Percentiles rank a stretch among this genome's conserved stretches.
phyloP scores from a whole-genome alignment of 495 filamentous ascomycete genomes.

The Opeltia flavorubescens region DNA sequence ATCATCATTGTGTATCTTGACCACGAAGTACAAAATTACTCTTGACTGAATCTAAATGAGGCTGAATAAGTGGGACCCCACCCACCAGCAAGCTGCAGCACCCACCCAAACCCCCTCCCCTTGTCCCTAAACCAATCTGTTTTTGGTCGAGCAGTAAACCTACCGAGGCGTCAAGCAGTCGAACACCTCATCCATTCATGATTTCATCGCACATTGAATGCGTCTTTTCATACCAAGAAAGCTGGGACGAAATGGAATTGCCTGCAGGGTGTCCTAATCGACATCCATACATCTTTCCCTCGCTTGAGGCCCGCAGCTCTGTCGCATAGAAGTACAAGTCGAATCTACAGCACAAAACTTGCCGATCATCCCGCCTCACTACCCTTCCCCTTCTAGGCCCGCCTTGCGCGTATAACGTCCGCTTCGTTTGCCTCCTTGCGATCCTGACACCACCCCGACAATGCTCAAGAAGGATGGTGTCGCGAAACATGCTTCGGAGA shows the following conservation, averaged over 20 bases:
- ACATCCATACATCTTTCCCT: background rate
- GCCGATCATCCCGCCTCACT: conserved; percentile 7
- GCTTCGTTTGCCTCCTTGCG: background rate
- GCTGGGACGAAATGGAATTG: background rate
- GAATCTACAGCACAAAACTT: background rate
- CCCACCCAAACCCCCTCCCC: no score
- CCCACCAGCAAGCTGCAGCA: no score
- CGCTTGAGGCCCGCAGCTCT: conserved; percentile 6
- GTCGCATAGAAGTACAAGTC: conserved; percentile 2
- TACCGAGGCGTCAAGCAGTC: no score
- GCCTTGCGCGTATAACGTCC: conserved; percentile 1
- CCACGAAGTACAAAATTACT: no score
- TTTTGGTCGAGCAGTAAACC: no score
- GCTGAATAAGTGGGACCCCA: no score
- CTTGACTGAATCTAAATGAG: no score
- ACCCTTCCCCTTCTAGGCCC: conserved; percentile 3
- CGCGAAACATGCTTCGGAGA: conserved; percentile 29
- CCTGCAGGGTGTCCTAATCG: background rate
- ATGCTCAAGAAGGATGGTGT: conserved; percentile 13
- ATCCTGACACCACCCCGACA: conserved; percentile 3
- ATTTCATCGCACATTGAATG: background rate
- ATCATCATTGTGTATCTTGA: no score
- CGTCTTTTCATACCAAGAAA: background rate
- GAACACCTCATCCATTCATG: no score
- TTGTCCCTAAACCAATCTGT: no score